Base-by-base conservation (phyloP, 2,329 filamentous ascomycete genomes). In the Phialemoniopsis sp. region DNA sequence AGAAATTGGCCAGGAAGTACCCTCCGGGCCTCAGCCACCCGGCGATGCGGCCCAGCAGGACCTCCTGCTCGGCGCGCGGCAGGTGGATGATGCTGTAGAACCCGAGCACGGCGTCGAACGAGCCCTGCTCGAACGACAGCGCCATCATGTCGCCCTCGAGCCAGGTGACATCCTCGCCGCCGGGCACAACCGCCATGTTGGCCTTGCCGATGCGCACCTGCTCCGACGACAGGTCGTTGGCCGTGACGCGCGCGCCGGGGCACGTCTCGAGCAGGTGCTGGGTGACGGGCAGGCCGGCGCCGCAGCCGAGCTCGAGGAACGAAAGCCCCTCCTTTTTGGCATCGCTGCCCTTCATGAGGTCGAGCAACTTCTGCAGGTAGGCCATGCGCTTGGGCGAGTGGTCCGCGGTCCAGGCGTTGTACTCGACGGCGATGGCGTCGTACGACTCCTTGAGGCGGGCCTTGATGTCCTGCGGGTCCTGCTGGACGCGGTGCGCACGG, bases 31-130 rank as follows among this genome's bases (percentile, higher is more conserved):
- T 70, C 29, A 80, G 50, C 76, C 75, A 80, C 7, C 30, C 32
- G 1, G 43, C 47, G 15, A 77, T 64, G 29, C 64, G 60, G n/a
- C 38, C 29, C 16, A 80, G 46, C 40, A 79, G 59, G 16, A 54
- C 53, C 1, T 46, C 54, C 54, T 80, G 76, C 49, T 79, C 73
- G 2, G 56, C 55, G 6, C 65, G 62, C 2, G 74, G 72, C 5
- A 80, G 62, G 46, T 80, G 76, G 37, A 78, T 69, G 37, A 80
- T 52, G 28, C 68, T 74, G 54, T 76, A 79, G 48, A 80, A 67
- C 0, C 58, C 75, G 1, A 72, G 47, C 2, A 77, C 63, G 5
- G 67, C 72, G 41, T 77, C 66, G 40, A 80, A 62, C 0, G 58
- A 57, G 1, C 33, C 52, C 0, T 47, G 31, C 5, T 32, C 29